Conservation (phyloP, 176 grass and related monocot genomes). For the Eleusine coracana region DNA sequence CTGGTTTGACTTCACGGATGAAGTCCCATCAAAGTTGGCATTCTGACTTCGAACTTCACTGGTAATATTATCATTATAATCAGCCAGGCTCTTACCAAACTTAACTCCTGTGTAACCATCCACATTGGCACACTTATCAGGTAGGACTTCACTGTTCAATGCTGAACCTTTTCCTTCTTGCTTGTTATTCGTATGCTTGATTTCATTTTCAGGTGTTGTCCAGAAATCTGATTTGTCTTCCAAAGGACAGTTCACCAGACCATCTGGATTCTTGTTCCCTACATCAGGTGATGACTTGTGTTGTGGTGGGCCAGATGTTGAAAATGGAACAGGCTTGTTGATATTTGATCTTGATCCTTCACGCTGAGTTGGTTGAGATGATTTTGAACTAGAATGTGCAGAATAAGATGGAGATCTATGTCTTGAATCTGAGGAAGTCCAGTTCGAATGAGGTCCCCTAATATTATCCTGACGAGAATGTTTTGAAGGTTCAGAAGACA, state of each 20-base stretch:
- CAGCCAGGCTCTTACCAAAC: constrained; percentile 19
- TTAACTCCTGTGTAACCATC: constrained; percentile 15
- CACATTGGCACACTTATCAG: constrained; percentile 5
- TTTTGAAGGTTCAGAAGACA: constrained; percentile 41
- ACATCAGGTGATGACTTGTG: constrained; percentile 23
- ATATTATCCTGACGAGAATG: constrained; percentile 19
- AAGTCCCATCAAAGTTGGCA: constrained; percentile 13
- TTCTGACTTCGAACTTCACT: constrained; percentile 28
- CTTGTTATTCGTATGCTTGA: constrained; percentile 11
- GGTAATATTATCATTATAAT: constrained; percentile 32
- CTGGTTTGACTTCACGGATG: constrained; percentile 20
- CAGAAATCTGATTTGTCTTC: background rate
- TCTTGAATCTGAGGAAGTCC: constrained; percentile 38
- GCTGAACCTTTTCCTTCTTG: constrained; percentile 23
- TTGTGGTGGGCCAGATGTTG: constrained; percentile 41
- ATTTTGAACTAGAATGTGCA: constrained; percentile 61
- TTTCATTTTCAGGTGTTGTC: constrained; percentile 18
- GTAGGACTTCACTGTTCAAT: constrained; percentile 20
- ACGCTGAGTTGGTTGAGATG: constrained; percentile 43
- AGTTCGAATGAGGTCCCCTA: constrained; percentile 3
- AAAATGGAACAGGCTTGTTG: constrained; percentile 33
- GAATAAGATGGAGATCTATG: constrained; percentile 42
- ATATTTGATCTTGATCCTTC: constrained; percentile 47
- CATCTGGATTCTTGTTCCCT: constrained; percentile 21
- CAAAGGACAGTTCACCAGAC: constrained; percentile 15